phyloP scores from a whole-genome alignment of 768 basidiomycete genomes.

The Pleurotus citrinopileatus region DNA sequence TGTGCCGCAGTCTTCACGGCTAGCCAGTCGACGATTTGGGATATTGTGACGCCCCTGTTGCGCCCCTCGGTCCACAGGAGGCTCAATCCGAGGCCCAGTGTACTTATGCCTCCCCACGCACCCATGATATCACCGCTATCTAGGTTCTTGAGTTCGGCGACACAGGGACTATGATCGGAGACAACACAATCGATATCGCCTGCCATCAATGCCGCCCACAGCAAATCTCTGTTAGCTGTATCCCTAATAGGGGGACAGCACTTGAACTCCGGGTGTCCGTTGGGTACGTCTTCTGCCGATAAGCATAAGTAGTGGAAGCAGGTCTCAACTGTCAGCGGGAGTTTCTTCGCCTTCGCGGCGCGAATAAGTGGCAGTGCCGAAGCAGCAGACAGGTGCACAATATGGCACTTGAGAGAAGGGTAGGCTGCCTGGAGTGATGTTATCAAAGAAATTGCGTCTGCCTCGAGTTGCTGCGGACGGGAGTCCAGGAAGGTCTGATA shows the following conservation, averaged over 20 bases:
- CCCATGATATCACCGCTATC: conserved; percentile 80
- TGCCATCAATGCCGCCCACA: conserved; percentile 81
- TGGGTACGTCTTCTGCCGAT: conserved; percentile 66
- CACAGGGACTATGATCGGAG: conserved; percentile 94
- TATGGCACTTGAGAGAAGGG: conserved; percentile 79
- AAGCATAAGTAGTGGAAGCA: conserved; percentile 96
- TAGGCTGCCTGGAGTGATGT: conserved; percentile 57
- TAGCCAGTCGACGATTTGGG: conserved; percentile 73
- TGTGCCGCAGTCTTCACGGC: conserved; percentile 73
- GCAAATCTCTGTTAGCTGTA: conserved; percentile 60
- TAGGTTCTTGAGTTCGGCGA: conserved; percentile 73
- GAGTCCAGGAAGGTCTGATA: conserved; percentile 87
- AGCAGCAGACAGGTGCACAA: conserved; percentile 92
- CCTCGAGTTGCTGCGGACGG: conserved; percentile 78
- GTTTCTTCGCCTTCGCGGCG: conserved; percentile 58
- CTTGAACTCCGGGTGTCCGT: conserved; percentile 84
- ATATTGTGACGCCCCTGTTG: conserved; percentile 55
- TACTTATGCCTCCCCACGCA: conserved; percentile 95
- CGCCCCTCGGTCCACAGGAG: conserved; percentile 84
- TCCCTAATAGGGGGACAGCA: conserved; percentile 94
- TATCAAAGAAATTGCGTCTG: conserved; percentile 78
- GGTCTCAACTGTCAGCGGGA: conserved; percentile 88
- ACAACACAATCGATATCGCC: conserved; percentile 91
- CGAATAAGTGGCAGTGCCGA: conserved; percentile 75
- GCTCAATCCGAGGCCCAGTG: conserved; percentile 86